phyloP scores from a whole-genome alignment of 768 basidiomycete species.

The Boletus bicolor region DNA sequence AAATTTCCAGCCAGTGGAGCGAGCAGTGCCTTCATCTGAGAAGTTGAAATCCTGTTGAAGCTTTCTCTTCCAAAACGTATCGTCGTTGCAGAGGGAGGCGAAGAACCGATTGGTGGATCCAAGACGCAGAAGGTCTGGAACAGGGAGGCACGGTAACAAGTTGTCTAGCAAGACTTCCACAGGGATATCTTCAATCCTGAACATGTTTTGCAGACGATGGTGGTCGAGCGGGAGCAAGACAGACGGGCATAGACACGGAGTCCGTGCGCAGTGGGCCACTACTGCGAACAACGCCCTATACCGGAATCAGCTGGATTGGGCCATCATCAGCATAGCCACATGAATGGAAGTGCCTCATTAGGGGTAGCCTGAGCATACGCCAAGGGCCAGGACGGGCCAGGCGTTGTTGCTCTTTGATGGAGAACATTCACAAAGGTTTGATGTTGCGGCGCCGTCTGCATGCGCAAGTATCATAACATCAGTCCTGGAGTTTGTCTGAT shows the following conservation, averaged over 20 bases:
- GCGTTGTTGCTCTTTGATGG: background rate
- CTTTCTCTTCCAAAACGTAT: constrained; percentile 76
- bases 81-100: constrained; percentile 58
- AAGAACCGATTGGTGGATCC: constrained; percentile 65
- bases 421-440: background rate
- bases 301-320: constrained; percentile 14
- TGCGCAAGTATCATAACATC: background rate
- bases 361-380: background rate
- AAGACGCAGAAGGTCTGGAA: constrained; percentile 56
- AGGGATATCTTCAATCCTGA: constrained; percentile 53
- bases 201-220: constrained; percentile 29
- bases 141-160: constrained; percentile 54
- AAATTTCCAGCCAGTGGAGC: constrained; percentile 74
- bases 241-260: background rate
- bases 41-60: constrained; percentile 76
- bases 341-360: background rate
- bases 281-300: background rate
- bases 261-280: constrained; percentile 1
- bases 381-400: background rate
- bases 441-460: background rate
- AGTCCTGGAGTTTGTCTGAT: no score
- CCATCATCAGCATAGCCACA: constrained; percentile 26
- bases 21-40: constrained; percentile 63
- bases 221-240: constrained; percentile 1
- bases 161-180: constrained; percentile 78